Conservation (phyloP, 768 basidiomycete genomes). For the Leccinum arenicola region DNA sequence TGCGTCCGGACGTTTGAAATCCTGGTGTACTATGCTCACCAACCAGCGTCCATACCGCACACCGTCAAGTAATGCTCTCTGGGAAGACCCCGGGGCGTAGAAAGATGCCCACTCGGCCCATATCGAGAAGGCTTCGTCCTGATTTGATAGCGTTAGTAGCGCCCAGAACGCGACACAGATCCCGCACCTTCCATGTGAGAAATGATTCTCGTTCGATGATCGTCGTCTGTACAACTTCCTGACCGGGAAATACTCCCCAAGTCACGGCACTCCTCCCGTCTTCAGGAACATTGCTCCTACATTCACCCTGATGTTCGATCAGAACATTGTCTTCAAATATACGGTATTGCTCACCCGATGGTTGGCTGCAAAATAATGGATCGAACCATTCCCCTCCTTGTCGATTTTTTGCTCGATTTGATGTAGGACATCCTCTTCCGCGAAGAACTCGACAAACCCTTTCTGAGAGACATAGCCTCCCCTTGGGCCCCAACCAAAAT, state of each 20-base stretch:
- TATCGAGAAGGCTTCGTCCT: conserved; percentile 96
- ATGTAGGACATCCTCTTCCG: conserved; percentile 54
- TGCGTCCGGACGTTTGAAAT: conserved; percentile 75
- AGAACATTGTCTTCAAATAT: background rate
- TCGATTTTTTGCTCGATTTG: conserved; percentile 56
- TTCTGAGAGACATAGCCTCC: conserved; percentile 98
- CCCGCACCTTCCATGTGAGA: conserved; percentile 88
- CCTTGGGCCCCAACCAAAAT: conserved; percentile 91
- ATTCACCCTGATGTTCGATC: conserved; percentile 57
- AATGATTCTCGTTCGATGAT: conserved; percentile 96
- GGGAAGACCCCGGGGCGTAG: conserved; percentile 72
- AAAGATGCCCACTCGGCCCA: conserved; percentile 94
- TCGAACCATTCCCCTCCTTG: conserved; percentile 55
- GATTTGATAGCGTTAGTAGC: conserved; percentile 3
- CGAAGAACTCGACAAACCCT: conserved; percentile 96
- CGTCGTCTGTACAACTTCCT: conserved; percentile 94
- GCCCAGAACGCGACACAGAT: background rate
- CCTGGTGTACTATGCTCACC: conserved; percentile 90
- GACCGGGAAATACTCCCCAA: conserved; percentile 97
- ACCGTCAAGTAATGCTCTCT: conserved; percentile 68
- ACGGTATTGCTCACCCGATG: conserved; percentile 46
- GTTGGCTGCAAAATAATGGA: conserved; percentile 88
- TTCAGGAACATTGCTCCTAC: conserved; percentile 72
- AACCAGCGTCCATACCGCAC: conserved; percentile 81
- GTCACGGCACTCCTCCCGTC: conserved; percentile 92